phyloP scores from a whole-genome alignment of 2,329 filamentous ascomycete species.

The Tolypocladium endophyticum region DNA sequence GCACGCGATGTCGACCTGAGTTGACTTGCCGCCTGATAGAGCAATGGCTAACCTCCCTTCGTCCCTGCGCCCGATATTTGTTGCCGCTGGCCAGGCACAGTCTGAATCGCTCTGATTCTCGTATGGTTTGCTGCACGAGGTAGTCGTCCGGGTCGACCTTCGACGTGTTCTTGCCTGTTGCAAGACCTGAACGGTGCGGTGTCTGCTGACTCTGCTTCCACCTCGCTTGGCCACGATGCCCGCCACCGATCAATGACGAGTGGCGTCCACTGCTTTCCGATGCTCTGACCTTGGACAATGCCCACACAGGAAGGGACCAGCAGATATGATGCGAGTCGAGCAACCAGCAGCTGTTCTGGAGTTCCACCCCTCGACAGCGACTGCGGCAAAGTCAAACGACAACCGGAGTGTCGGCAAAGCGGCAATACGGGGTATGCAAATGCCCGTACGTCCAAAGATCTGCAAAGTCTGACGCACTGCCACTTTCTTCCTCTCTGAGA shows the following conservation, averaged over 20 bases:
- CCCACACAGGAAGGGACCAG: neutral
- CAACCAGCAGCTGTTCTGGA: neutral
- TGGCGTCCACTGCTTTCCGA: neutral
- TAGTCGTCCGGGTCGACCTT: neutral
- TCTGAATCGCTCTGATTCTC: neutral
- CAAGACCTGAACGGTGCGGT: neutral
- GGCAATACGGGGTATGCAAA: neutral
- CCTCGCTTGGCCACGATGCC: neutral
- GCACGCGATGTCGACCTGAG: neutral
- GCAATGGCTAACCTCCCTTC: neutral
- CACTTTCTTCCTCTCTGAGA: neutral
- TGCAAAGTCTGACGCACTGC: neutral
- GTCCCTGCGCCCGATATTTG: neutral
- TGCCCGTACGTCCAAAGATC: neutral
- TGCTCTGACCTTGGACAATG: neutral
- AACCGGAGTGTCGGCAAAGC: neutral
- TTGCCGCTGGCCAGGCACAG: neutral
- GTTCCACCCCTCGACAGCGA: too few relatives aligned
- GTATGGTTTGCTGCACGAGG: neutral
- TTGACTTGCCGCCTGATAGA: neutral
- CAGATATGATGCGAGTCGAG: neutral
- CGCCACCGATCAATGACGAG: neutral
- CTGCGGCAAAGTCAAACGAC: neutral
- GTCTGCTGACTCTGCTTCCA: neutral
- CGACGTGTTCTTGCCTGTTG: neutral